phyloP scores from a whole-genome alignment of 208 protist species.

The Trypanosoma cruzi region DNA sequence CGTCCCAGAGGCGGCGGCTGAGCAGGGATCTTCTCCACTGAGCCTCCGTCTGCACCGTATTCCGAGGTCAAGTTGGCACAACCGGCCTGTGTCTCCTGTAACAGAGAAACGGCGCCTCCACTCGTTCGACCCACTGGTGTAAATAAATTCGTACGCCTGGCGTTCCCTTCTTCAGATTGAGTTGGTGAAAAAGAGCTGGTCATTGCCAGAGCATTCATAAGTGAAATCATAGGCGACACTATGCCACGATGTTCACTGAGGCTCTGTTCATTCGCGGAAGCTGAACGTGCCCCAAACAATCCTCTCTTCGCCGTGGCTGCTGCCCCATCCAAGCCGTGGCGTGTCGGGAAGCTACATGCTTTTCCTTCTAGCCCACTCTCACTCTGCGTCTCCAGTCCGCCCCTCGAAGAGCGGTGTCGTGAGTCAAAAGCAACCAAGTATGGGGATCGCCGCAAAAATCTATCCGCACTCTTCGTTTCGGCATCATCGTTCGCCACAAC shows the following conservation, averaged over 20 bases:
- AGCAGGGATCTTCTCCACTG: neutral
- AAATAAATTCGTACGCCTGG: neutral
- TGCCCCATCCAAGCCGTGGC: neutral
- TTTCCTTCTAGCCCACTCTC: constrained; percentile 8
- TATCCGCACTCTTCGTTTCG: neutral
- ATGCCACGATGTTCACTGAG: neutral
- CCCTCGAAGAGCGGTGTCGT: neutral
- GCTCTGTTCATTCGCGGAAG: neutral
- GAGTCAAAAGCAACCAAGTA: neutral
- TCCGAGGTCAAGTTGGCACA: neutral
- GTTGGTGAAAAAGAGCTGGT: constrained; percentile 13
- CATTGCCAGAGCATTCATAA: neutral
- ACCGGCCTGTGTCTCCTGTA: neutral
- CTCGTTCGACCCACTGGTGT: neutral
- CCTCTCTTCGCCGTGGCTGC: neutral
- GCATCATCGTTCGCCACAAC: neutral
- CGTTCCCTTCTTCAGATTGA: constrained; percentile 7
- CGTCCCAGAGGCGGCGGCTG: neutral
- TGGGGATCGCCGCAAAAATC: neutral
- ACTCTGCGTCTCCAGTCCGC: neutral
- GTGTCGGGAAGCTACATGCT: neutral
- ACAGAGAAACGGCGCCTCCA: neutral
- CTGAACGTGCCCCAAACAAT: neutral
- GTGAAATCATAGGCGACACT: neutral
- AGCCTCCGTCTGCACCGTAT: neutral